Evolutionary conservation across 2,329 filamentous ascomycete species (phyloP), one percentile per base, ranked within the genome.

Genomic region (Allantophomopsis cytisporea): DNA sequence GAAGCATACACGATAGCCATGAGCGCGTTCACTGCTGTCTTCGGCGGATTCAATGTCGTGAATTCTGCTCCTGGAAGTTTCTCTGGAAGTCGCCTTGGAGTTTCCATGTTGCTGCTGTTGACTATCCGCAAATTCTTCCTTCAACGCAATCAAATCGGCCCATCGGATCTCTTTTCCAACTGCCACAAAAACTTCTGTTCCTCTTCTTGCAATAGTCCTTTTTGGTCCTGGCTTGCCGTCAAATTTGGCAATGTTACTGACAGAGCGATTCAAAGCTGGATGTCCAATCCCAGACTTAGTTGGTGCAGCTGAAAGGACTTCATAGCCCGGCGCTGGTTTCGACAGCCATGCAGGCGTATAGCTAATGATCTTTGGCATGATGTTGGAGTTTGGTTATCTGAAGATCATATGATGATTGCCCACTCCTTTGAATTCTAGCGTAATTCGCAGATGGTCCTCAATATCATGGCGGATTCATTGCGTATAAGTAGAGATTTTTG

Each of bases 91-190:
- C 23, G 44, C 43, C 38, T 43, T 50, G 5, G 38, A 17, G 28
- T 44, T 38, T 10, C 38, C 36, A 15, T 47, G 49, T 40, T 41
- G 41, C 31, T 43, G 45, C 37, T 52, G 39, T 42, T 52, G 28
- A 39, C 61, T 62, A 20, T 65, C 54, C 40, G 66, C 62, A 60
- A 63, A 70, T 39, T 57, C 54, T 44, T 78, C 83, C 63, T 93
- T 94, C 53, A 96, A 59, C 43, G 80, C 75, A 38, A 77, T 75
- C 40, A 98, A 63, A 60, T 94, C 85, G 8, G 83, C 80, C 87
- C 91, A 98, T 58, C 88, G 73, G 44, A 98, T 82, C 59, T 96
- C 85, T 50, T 82, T 88, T 37, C 88, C 88, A 32, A 83, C 79
- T 15, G 87, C 88, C 11, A 86, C 78, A 55, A 96, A 96, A 8